Base-by-base conservation (phyloP, 768 basidiomycete species). In the Lactarius pseudohatsudake region DNA sequence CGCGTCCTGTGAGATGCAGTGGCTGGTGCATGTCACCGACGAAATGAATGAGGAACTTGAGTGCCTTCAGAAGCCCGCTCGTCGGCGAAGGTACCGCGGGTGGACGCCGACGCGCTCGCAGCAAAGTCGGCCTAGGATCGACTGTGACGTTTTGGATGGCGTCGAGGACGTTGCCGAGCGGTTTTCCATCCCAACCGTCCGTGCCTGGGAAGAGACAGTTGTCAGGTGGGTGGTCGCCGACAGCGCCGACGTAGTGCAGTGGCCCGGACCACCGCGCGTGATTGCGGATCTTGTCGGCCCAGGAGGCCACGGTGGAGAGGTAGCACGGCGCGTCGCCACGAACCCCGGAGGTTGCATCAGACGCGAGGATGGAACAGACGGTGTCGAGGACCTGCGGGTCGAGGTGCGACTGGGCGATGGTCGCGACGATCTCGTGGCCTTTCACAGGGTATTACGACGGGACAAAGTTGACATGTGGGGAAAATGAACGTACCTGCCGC, bases 21-120 rank as follows among this genome's bases (percentile, higher is more conserved):
- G 96, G 96, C 84, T 90, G 88, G 72, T 97, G 96, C 82, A 96
- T 81, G 75, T 98, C 96, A 0, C 96, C 95, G 13, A 97, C 62
- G 72, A 94, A 98, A 76, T 99, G 97, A 36, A 96, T 84, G 38
- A 99, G 79, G 80, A 97, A 99, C 75, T 92, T 91, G 72, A 98
- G 80, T 2, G 96, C 92, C 71, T 94, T 91, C 72, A n/a, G 89
- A 86, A 2, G 87, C 87, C 13, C 74, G 76, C 6, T 68, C 75
- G 18, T 66, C 43, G 13, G 59, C 71, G 15, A 61, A 34, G 57
- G 72, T 74, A 59, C 75, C 69, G 73, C 65, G 4, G 71, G 20
- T 47, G n/a, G 74, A 62, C 76, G 69, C 71, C 10, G 63, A 63
- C 3, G 8, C 68, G 34, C 22, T 38, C 11, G 36, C 72, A 74